phyloP scores from a whole-genome alignment of 169 alveolate species.

The Cryptosporidium bovis region DNA sequence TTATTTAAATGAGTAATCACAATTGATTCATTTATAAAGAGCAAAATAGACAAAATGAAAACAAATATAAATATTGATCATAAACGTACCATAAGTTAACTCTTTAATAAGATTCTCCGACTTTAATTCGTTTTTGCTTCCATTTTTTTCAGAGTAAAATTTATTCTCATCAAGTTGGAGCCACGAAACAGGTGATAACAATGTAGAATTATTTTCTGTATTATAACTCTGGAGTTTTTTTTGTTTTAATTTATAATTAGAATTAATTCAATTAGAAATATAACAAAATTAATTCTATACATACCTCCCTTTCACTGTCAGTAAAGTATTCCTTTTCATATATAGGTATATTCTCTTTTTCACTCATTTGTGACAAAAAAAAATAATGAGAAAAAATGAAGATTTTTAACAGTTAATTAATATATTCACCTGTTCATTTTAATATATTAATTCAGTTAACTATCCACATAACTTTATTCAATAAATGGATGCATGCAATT shows the following conservation, averaged over 20 bases:
- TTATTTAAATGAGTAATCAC: too few relatives aligned
- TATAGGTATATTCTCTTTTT: not conserved
- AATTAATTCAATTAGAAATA: not conserved
- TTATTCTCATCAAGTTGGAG: slow-evolving; percentile 55
- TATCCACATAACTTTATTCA: too few relatives aligned
- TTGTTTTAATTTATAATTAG: not conserved
- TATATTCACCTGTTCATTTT: too few relatives aligned
- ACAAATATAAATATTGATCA: too few relatives aligned
- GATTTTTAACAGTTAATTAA: too few relatives aligned
- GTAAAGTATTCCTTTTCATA: not conserved
- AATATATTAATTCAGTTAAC: too few relatives aligned
- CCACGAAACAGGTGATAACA: slow-evolving; percentile 73
- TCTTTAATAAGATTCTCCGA: slow-evolving; percentile 55
- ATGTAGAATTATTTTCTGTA: slow-evolving; percentile 37
- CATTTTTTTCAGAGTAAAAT: not conserved
- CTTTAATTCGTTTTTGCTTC: not conserved
- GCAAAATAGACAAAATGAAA: too few relatives aligned
- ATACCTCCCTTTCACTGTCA: too few relatives aligned
- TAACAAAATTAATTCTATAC: too few relatives aligned
- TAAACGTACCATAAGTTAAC: slow-evolving; percentile 56
- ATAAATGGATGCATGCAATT: too few relatives aligned
- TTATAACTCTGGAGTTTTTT: not conserved
- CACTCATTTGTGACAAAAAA: not conserved
- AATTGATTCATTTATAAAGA: too few relatives aligned
- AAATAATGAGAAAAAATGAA: too few relatives aligned